These are phyloP conservation scores for Chenopodium album DNA, from an alignment of 148 eudicot genomes.

Conservation along the genomic window DNA sequence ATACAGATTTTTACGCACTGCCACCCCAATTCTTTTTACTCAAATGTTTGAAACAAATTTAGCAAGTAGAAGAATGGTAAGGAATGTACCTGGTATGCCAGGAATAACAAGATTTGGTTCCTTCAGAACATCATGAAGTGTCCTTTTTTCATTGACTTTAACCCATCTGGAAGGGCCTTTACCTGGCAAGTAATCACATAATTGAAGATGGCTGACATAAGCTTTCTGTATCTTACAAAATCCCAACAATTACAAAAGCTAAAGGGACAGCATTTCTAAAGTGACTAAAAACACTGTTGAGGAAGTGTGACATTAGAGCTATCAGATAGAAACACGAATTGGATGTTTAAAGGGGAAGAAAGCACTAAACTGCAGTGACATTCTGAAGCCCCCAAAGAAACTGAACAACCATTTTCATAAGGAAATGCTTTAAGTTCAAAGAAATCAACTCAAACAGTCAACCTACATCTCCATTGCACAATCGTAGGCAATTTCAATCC, in stretches of 20 bases:
- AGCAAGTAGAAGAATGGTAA: neutral
- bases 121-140: constrained; percentile 66
- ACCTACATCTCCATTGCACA: neutral
- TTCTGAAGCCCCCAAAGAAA: neutral
- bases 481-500: neutral
- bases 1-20: neutral
- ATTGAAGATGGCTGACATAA: constrained; percentile 9
- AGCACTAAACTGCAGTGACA: neutral
- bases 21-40: neutral
- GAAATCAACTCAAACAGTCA: neutral
- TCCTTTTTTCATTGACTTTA: constrained; percentile 66
- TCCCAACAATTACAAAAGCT: neutral
- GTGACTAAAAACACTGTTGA: neutral
- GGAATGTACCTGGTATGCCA: constrained; percentile 77
- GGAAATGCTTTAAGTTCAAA: neutral
- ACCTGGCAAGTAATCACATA: constrained; percentile 36
- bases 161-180: constrained; percentile 58
- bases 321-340: neutral
- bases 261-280: neutral
- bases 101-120: constrained; percentile 60
- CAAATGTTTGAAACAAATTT: neutral
- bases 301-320: neutral
- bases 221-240: neutral
- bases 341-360: neutral
- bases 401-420: neutral